phyloP scores from a whole-genome alignment of 345 rosid species.

The Melaleuca alternifolia region DNA sequence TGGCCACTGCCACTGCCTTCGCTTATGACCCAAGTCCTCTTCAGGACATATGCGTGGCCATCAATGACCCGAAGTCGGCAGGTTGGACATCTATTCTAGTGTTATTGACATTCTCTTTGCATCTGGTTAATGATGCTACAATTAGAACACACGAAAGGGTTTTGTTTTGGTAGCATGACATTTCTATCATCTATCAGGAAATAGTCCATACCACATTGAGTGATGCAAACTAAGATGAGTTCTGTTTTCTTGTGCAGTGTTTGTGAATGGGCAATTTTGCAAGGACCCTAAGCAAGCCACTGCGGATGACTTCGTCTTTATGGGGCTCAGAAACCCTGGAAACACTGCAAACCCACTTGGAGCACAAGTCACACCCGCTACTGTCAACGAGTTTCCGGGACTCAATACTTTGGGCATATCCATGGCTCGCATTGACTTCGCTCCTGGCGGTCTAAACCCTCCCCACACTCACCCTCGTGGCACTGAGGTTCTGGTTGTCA shows the following conservation, averaged over 20 bases:
- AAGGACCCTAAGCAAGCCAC: neutral
- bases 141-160: neutral
- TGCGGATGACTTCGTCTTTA: neutral
- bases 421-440: too few species aligned
- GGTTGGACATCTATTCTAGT: too few species aligned
- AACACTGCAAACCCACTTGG: slow-evolving; percentile 9
- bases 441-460: too few species aligned
- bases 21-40: too few species aligned
- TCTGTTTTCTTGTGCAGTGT: neutral
- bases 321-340: slow-evolving; percentile 4
- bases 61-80: too few species aligned
- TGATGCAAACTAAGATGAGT: neutral
- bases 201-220: neutral
- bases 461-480: too few species aligned
- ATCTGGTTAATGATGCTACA: neutral
- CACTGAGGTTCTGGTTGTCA: too few species aligned
- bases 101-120: too few species aligned
- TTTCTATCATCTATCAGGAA: too few species aligned
- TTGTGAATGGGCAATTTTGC: neutral
- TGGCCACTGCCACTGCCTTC: too few species aligned
- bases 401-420: too few species aligned
- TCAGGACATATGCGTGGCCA: too few species aligned
- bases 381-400: slow-evolving; percentile 3
- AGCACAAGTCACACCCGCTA: slow-evolving; percentile 2
- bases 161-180: neutral